phyloP scores from a whole-genome alignment of 106 monocot species.

The Apostasia ramifera region DNA sequence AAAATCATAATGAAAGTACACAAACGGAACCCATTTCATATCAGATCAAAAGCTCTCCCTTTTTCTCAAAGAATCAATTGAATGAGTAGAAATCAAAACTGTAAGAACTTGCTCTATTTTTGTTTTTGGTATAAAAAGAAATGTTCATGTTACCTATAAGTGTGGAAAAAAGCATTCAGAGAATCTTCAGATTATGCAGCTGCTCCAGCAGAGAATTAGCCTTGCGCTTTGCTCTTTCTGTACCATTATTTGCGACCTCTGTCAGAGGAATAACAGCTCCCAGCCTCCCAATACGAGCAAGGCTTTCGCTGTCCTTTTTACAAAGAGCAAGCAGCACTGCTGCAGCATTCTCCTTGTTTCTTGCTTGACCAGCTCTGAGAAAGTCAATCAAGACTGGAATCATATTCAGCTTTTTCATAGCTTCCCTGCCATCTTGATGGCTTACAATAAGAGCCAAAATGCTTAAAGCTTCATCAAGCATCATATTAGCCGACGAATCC shows the following conservation, averaged over 20 bases:
- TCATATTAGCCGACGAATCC: neutral
- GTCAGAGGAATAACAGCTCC: neutral
- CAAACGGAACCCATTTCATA: no score
- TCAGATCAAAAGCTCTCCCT: no score
- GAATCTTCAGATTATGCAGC: neutral
- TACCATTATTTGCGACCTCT: neutral
- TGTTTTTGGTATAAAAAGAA: no score
- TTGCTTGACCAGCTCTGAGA: neutral
- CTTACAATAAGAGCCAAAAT: neutral
- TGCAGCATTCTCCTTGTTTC: slow-evolving; percentile 1
- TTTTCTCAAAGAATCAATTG: no score
- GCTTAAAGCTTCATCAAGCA: slow-evolving; percentile 1
- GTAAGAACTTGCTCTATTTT: no score
- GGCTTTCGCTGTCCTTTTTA: slow-evolving; percentile 34
- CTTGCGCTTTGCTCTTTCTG: slow-evolving; percentile 4
- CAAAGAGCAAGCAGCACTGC: neutral
- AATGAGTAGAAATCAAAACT: no score
- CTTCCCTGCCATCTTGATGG: slow-evolving; percentile 1
- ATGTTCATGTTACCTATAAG: no score
- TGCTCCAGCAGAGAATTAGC: neutral
- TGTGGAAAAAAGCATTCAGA: neutral
- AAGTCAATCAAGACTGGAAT: neutral
- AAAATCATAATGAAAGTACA: no score
- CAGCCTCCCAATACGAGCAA: slow-evolving; percentile 31
- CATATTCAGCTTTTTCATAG: neutral